Base-by-base conservation (phyloP, 176 grass and related monocot species). In the Themeda triandra region DNA sequence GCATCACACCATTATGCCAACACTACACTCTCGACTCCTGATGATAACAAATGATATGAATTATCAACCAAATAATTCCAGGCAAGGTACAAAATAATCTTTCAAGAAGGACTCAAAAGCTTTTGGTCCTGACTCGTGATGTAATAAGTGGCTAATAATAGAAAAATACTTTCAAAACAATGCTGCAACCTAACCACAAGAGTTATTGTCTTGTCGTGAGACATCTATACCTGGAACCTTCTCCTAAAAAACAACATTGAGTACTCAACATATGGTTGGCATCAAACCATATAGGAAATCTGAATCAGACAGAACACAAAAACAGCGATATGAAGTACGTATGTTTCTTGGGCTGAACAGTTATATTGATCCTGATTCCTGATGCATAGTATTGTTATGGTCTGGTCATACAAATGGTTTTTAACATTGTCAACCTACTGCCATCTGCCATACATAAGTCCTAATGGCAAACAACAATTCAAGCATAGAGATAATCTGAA, bases 51-150 rank as follows among this genome's bases (percentile, higher is more conserved):
- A 39, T 39, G 6, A 39, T 39, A 39, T 39, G 37, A 39, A 39
- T 39, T 39, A 39, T 39, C 37, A 39, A 39, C 37, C 37, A 39
- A 39, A 39, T 39, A 39, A 39, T 39, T 39, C 37, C 8, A 39
- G 37, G 7, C 37, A 39, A 39, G 37, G 37, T 39, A 39, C 37
- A 39, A 39, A 6, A 39, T 39, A 39, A 39, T 39, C 37, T 39
- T 39, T 39, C 37, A 39, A 39, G 37, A 39, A 7, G 37, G 37
- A 39, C 7, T 39, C 37, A 39, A 39, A 39, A 39, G 37, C 37
- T 39, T 39, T 39, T 5, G 37, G 7, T 93, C 86, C n/a, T n/a
- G n/a, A n/a, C n/a, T n/a, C n/a, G 94, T 93, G 33, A 35, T 35
- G 6, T 3, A 48, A 23, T 17, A 11, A 63, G 40, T 5, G 41